Conservation (phyloP, 441 rosid species). For the Aleurites moluccanus region DNA sequence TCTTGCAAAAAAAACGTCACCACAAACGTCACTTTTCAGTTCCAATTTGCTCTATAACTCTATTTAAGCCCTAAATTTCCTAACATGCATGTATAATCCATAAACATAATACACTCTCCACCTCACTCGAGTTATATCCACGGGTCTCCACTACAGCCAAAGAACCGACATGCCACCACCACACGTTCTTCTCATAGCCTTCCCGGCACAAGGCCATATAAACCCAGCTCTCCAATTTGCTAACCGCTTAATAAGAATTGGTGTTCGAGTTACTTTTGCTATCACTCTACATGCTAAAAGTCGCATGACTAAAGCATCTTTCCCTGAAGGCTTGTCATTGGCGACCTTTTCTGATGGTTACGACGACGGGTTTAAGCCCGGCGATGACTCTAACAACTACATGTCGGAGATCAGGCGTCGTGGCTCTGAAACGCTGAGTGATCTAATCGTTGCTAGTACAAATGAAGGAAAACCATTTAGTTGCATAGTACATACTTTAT, state of each 20-base stretch:
- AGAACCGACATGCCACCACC: slow-evolving; percentile 14
- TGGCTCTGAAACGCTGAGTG: slow-evolving; percentile 38
- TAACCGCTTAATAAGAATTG: slow-evolving; percentile 42
- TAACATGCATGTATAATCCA: background rate
- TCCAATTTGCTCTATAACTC: background rate
- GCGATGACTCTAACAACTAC: slow-evolving; percentile 17
- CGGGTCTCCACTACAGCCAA: background rate
- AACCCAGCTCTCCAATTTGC: slow-evolving; percentile 63
- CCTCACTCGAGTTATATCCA: background rate
- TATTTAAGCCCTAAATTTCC: background rate
- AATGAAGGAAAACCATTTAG: slow-evolving; percentile 34
- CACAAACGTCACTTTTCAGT: background rate
- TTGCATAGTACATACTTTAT: slow-evolving; percentile 44
- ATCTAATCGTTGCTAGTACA: slow-evolving; percentile 28
- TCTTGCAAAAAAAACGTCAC: background rate
- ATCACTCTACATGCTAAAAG: slow-evolving; percentile 42
- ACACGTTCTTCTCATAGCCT: slow-evolving; percentile 32
- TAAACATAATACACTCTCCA: background rate
- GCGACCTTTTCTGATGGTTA: slow-evolving; percentile 60
- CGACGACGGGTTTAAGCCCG: slow-evolving; percentile 42
- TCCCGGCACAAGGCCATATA: slow-evolving; percentile 47
- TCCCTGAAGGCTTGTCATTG: slow-evolving; percentile 34
- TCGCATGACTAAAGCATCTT: slow-evolving; percentile 34
- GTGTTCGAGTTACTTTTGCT: slow-evolving; percentile 47
- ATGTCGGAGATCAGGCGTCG: slow-evolving; percentile 36